A percentile compares a stretch with the other conserved stretches of the same genome.
phyloP scores from a whole-genome alignment of 768 basidiomycete species.

The Phanerodontia chrysosporium region DNA sequence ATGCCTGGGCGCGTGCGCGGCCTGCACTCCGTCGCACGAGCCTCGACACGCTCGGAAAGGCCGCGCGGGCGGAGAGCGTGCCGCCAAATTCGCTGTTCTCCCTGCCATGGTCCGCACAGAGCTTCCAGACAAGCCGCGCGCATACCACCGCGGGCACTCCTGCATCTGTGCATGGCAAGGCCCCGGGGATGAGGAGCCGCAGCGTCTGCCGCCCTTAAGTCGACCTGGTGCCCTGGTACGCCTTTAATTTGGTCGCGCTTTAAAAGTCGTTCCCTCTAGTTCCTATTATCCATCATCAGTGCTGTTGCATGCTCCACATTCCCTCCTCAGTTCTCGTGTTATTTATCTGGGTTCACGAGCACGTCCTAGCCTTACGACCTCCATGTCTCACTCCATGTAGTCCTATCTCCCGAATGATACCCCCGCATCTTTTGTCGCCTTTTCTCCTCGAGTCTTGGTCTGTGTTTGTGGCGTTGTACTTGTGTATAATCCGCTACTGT shows the following conservation, averaged over 20 bases:
- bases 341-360: neutral
- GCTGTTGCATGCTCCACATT: too few relatives aligned
- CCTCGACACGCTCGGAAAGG: slow-evolving; percentile 8
- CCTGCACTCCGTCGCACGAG: neutral
- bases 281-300: too few relatives aligned
- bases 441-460: neutral
- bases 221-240: neutral
- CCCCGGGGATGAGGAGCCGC: slow-evolving; percentile 1
- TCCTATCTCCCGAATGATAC: neutral
- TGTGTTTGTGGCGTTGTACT: neutral
- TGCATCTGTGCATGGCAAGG: neutral
- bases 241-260: too few relatives aligned
- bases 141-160: neutral
- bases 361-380: neutral
- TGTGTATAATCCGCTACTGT: neutral
- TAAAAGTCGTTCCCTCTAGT: too few relatives aligned
- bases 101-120: slow-evolving; percentile 9
- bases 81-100: slow-evolving; percentile 16
- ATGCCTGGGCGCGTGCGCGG: slow-evolving; percentile 7
- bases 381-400: neutral
- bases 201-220: slow-evolving; percentile 1
- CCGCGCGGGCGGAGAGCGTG: slow-evolving; percentile 20
- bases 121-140: neutral
- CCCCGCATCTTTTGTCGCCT: neutral
- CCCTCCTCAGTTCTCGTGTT: neutral